phyloP scores from a whole-genome alignment of 2,329 filamentous ascomycete genomes.

The Beauveria asiatica region DNA sequence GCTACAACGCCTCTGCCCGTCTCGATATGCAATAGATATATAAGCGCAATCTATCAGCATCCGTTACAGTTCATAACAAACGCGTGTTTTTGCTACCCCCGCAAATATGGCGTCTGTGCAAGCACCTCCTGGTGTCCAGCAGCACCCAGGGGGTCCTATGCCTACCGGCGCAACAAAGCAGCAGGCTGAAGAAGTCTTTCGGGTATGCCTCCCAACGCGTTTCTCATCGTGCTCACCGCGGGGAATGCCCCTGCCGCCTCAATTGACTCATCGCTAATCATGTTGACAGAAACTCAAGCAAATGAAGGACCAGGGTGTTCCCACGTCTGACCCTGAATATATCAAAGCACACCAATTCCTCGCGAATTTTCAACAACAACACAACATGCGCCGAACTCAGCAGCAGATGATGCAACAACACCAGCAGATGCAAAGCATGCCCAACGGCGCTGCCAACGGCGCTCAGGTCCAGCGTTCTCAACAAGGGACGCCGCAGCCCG shows the following conservation, averaged over 20 bases:
- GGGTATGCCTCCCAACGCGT: conserved; percentile 37
- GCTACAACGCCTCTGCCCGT: conserved; percentile 10
- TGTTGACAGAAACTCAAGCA: conserved; percentile 67
- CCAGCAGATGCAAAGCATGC: conserved; percentile 42
- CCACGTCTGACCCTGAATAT: conserved; percentile 76
- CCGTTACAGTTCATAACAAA: conserved; percentile 18
- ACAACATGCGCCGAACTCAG: conserved; percentile 43
- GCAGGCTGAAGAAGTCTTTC: conserved; percentile 66
- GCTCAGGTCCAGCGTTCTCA: conserved; percentile 32
- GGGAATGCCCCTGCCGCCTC: not conserved
- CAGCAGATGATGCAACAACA: conserved; percentile 34
- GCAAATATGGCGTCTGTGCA: conserved; percentile 73
- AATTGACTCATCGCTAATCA: conserved; percentile 2
- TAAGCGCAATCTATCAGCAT: conserved; percentile 17
- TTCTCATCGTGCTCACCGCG: not conserved
- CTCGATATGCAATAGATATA: conserved; percentile 34
- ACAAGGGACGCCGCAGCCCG: conserved; percentile 24
- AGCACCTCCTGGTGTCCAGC: conserved; percentile 58
- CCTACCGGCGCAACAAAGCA: conserved; percentile 64
- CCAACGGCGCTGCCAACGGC: conserved; percentile 49
- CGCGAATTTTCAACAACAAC: conserved; percentile 59
- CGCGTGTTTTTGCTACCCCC: conserved; percentile 18
- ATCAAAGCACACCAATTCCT: conserved; percentile 74
- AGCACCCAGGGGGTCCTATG: conserved; percentile 55
- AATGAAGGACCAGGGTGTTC: conserved; percentile 79